These are phyloP conservation scores for Betula pendula DNA, from an alignment of 306 rosid genomes.

Conservation along the genomic window DNA sequence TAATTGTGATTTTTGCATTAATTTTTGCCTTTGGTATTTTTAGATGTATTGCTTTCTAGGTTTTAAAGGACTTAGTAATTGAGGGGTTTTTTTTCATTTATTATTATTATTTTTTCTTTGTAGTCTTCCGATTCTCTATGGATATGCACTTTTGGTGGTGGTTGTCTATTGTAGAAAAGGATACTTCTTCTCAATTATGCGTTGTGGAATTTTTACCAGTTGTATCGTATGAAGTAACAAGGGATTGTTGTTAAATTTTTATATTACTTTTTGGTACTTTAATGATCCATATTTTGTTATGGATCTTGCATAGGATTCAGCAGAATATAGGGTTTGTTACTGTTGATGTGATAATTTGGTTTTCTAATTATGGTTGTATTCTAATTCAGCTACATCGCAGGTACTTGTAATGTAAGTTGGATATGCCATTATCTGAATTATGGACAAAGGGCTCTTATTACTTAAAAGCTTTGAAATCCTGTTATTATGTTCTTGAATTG, in stretches of 20 bases:
- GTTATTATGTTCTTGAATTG: neutral
- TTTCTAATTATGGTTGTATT: neutral
- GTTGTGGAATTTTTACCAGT: neutral
- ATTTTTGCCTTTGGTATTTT: neutral
- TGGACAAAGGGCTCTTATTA: neutral
- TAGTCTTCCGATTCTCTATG: neutral
- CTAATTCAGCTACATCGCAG: neutral
- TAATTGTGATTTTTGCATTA: too few relatives aligned
- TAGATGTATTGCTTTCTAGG: neutral
- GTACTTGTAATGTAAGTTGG: neutral
- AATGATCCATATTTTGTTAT: neutral
- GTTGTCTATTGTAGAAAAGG: neutral
- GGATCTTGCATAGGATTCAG: neutral
- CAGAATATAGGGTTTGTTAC: neutral
- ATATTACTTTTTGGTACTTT: too few relatives aligned
- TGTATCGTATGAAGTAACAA: neutral
- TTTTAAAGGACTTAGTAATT: neutral
- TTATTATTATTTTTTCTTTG: neutral
- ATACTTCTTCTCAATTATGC: neutral
- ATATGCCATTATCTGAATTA: neutral
- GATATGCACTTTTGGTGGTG: neutral
- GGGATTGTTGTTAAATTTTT: neutral
- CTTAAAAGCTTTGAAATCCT: neutral
- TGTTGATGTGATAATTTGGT: neutral
- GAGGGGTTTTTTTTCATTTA: too few relatives aligned